These are phyloP conservation scores for Fusarium nygamai DNA, from an alignment of 2,329 filamentous ascomycete genomes.

Conservation along the genomic window DNA sequence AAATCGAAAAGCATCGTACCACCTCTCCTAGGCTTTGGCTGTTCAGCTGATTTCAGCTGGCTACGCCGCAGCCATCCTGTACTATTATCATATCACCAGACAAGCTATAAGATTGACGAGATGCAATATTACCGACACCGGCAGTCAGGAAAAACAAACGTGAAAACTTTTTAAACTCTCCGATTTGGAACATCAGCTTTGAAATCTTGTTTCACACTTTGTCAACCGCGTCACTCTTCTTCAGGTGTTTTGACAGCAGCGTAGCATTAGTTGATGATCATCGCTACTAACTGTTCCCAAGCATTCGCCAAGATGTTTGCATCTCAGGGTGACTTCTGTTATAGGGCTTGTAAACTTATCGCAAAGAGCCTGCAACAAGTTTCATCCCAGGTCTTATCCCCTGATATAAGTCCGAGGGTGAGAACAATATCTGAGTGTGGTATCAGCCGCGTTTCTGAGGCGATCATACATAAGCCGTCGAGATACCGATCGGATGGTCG, in stretches of 20 bases:
- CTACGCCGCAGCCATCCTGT: not conserved
- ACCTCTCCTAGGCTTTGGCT: not conserved
- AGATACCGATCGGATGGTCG: constrained; percentile 17
- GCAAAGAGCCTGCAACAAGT: constrained; percentile 25
- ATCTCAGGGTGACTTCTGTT: constrained; percentile 3
- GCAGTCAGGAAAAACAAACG: not conserved
- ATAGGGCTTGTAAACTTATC: constrained; percentile 14
- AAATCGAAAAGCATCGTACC: not conserved
- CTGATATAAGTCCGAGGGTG: not conserved
- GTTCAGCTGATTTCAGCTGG: not conserved
- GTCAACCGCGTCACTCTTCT: not conserved
- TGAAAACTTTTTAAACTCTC: not conserved
- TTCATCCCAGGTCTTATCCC: constrained; percentile 13
- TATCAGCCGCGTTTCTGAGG: constrained; percentile 28
- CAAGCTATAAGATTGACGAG: not conserved
- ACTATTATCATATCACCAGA: not conserved
- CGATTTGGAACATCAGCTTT: not conserved
- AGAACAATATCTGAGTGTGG: not conserved
- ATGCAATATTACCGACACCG: not conserved
- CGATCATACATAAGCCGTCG: constrained; percentile 35
- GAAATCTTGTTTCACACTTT: not conserved
- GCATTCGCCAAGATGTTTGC: constrained; percentile 17
- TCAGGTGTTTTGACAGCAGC: not conserved
- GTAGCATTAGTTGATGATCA: constrained; percentile 9
- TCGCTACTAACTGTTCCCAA: not conserved